Base-by-base conservation (phyloP, 306 rosid genomes). In the Quillaja saponaria region DNA sequence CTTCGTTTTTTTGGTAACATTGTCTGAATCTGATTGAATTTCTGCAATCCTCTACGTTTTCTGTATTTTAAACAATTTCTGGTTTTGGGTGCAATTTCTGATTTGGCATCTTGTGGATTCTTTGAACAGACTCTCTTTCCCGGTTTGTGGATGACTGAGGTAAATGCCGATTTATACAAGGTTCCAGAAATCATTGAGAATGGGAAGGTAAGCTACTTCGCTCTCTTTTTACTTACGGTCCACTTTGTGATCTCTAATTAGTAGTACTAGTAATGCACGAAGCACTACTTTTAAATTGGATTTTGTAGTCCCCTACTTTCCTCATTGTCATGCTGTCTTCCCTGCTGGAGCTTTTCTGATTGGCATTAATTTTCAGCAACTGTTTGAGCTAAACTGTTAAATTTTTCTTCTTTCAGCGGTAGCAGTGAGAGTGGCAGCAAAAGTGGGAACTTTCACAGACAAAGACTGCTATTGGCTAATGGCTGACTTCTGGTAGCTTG, bases 131-230 rank as follows among this genome's bases (percentile, higher is more conserved):
- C 71, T 7, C 39, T 87, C 34, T 87, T 74, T 47, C 99, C 96
- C 45, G 95, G 96, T n/a, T 15, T 61, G 71, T 85, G 85, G 87
- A 55, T 92, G 78, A 61, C 84, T 50, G 94, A 89, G 72, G 58
- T 92, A 38, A 66, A 90, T 14, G 73, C 84, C 17, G 95, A 86
- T 75, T 42, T 70, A 1, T 92, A 92, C 79, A 87, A 84, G 61
- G 85, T 85, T 45, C 75, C 81, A 0, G 95, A 89, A 34, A 42
- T 42, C 20, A 50, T 78, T 12, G 88, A 91, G 21, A 80, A 54
- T 64, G 65, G 71, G 77, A 87, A 85, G 94, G 97, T 90, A 64
- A 55, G 11, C 3, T 33, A 41, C n/a, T 40, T 8, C 55, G 11
- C 49, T 49, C 21, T 6, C 19, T 54, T 31, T 20, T 21, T 20